These are phyloP conservation scores for Angomonas ambiguus DNA, from an alignment of 208 protist genomes.

Conservation along the genomic window DNA sequence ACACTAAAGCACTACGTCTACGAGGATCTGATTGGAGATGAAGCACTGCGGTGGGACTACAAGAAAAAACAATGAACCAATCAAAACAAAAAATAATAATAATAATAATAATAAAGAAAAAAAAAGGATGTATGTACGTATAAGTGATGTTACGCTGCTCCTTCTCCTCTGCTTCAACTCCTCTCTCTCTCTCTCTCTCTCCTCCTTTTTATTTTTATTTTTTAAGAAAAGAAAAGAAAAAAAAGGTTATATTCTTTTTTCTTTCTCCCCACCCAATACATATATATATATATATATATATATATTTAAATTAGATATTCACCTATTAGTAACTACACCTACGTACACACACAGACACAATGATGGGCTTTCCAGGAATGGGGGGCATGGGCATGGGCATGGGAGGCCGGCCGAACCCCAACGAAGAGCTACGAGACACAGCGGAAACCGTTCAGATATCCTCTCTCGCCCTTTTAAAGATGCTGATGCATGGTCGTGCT, in stretches of 20 bases:
- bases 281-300: no score
- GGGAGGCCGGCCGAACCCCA: conserved; percentile 18
- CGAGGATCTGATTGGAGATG: conserved; percentile 41
- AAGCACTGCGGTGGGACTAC: conserved; percentile 13
- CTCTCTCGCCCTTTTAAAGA: conserved; percentile 99
- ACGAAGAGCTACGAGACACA: conserved; percentile 92
- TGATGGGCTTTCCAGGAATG: conserved; percentile 8
- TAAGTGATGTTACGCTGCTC: neutral
- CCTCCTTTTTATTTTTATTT: no score
- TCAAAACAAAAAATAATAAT: neutral
- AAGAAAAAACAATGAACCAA: neutral
- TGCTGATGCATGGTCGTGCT: conserved; percentile 99
- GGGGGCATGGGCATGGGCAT: conserved; percentile 16
- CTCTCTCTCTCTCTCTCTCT: no score
- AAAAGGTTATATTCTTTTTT: no score
- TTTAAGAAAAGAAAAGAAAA: no score
- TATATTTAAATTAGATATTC: no score
- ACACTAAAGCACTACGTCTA: conserved; percentile 40
- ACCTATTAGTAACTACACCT: no score
- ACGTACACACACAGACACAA: no score
- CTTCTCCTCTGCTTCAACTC: no score
- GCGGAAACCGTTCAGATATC: conserved; percentile 99
- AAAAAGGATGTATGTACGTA: conserved; percentile 1
- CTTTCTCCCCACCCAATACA: no score
- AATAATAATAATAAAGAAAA: neutral